phyloP scores from a whole-genome alignment of 2,329 filamentous ascomycete genomes.

The Septoria petroselini region DNA sequence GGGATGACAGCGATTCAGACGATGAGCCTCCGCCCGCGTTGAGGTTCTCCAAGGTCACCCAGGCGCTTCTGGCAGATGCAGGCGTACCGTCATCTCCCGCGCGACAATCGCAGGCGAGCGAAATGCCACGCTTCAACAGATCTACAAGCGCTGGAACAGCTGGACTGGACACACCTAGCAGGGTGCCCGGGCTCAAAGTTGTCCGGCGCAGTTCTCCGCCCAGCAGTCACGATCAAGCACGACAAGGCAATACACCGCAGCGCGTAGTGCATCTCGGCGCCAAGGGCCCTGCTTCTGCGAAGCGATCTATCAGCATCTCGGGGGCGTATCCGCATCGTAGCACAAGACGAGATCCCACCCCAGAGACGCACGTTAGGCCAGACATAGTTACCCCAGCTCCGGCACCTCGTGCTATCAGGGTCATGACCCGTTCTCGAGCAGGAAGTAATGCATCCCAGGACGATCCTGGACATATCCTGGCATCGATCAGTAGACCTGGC shows the following conservation, averaged over 20 bases:
- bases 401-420: conserved; percentile 33
- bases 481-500: conserved; percentile 33
- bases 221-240: conserved; percentile 18
- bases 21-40: conserved; percentile 86
- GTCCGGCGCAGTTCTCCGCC: conserved; percentile 37
- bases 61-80: conserved; percentile 67
- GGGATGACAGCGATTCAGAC: conserved; percentile 84
- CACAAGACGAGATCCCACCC: conserved; percentile 35
- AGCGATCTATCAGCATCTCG: conserved; percentile 36
- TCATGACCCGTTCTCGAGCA: conserved; percentile 32
- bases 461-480: conserved; percentile 25
- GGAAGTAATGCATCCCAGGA: conserved; percentile 40
- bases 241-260: conserved; percentile 35
- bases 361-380: conserved; percentile 27
- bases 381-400: conserved; percentile 39
- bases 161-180: conserved; percentile 38
- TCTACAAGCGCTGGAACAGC: conserved; percentile 31
- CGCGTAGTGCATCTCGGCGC: conserved; percentile 37
- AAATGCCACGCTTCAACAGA: conserved; percentile 31
- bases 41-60: conserved; percentile 90
- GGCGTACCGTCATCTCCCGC: conserved; percentile 58
- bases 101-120: conserved; percentile 44
- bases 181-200: conserved; percentile 38
- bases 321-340: conserved; percentile 35
- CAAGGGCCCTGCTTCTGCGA: conserved; percentile 33